Conservation (phyloP, 192 early-diverging fungal species). For the Pilobolus umbonatus region DNA sequence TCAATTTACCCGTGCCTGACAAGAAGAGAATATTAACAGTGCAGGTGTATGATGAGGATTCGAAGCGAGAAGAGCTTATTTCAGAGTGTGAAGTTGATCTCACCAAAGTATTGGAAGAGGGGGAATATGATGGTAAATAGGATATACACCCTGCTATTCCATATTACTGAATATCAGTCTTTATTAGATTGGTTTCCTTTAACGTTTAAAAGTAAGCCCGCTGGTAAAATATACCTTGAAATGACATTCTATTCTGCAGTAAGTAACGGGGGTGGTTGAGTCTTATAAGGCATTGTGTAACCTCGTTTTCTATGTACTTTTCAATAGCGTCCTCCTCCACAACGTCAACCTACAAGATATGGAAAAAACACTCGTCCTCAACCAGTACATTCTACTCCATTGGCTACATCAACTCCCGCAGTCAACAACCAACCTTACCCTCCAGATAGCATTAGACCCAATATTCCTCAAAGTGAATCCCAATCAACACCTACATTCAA, state of each 20-base stretch:
- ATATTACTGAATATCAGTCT: not conserved
- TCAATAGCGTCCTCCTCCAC: slow-evolving; percentile 20
- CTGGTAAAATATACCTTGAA: slow-evolving; percentile 52
- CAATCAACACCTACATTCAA: slow-evolving; percentile 1
- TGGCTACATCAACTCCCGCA: not conserved
- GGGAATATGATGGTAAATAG: slow-evolving; percentile 50
- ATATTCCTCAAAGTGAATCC: slow-evolving; percentile 1
- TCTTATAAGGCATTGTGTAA: not conserved
- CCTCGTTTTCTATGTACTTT: not conserved
- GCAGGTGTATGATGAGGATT: slow-evolving; percentile 49
- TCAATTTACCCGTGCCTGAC: slow-evolving; percentile 38
- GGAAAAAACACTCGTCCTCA: slow-evolving; percentile 6
- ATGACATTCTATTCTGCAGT: slow-evolving; percentile 50
- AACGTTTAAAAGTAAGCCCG: slow-evolving; percentile 33
- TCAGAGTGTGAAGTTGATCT: slow-evolving; percentile 48
- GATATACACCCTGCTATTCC: not conserved
- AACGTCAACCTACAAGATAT: slow-evolving; percentile 24
- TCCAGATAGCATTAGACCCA: not conserved
- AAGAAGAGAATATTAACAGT: slow-evolving; percentile 42
- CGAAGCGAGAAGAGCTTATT: slow-evolving; percentile 48
- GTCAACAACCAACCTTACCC: not conserved
- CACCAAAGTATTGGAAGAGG: slow-evolving; percentile 40
- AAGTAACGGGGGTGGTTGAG: slow-evolving; percentile 16
- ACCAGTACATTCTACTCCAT: not conserved
- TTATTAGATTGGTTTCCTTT: slow-evolving; percentile 46